Conservation (phyloP, 345 rosid species). For the Sisymbrium irio region DNA sequence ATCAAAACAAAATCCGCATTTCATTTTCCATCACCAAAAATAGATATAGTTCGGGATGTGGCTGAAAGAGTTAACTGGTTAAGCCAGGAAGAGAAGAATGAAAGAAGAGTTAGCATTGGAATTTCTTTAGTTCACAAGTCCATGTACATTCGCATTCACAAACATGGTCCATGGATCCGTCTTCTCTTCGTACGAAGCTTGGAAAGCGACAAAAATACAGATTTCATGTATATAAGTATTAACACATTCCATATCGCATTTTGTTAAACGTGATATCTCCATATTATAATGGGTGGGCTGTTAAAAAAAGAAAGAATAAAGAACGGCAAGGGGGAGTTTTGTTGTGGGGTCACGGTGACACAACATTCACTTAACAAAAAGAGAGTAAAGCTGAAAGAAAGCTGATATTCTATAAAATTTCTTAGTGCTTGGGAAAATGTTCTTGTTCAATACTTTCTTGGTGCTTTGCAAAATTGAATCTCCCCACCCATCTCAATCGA, state of each 20-base stretch:
- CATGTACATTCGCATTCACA: background rate
- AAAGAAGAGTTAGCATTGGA: background rate
- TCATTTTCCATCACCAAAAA: no score
- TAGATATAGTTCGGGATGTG: background rate
- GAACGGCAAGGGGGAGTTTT: background rate
- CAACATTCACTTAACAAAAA: conserved; percentile 16
- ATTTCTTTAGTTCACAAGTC: background rate
- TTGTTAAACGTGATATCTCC: background rate
- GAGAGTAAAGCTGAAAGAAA: background rate
- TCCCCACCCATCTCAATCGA: background rate
- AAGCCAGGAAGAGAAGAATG: background rate
- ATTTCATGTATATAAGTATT: conserved; percentile 1
- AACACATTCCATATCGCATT: background rate
- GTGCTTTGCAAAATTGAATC: background rate
- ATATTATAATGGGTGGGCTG: background rate
- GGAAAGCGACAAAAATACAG: conserved; percentile 15
- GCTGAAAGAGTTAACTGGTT: background rate
- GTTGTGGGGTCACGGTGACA: conserved; percentile 27
- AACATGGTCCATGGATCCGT: background rate
- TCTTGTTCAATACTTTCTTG: background rate
- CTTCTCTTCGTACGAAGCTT: background rate
- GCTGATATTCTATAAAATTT: background rate
- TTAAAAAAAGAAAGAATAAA: background rate
- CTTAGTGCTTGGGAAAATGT: background rate
- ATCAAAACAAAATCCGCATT: background rate